Evolutionary conservation across 805 yeast genomes (phyloP).

Genomic region (Candida boidinii): DNA sequence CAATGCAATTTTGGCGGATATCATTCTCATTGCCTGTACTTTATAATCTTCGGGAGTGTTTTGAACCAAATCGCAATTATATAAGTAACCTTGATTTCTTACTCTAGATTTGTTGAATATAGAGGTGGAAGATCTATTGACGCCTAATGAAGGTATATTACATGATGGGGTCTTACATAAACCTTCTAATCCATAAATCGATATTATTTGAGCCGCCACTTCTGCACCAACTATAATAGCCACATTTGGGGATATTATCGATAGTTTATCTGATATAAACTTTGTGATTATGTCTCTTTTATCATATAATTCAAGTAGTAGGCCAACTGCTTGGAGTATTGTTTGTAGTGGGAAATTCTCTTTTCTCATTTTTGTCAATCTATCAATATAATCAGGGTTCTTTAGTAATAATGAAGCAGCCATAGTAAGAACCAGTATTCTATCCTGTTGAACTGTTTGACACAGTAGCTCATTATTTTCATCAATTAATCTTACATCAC

Average conservation of each 20-base stretch:
- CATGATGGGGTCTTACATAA: conserved; percentile 72
- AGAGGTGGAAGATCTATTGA: conserved; percentile 30
- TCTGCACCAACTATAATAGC: conserved; percentile 63
- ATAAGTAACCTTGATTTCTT: conserved; percentile 64
- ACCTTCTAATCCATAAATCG: conserved; percentile 61
- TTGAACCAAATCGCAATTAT: conserved; percentile 50
- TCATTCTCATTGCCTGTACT: conserved; percentile 66
- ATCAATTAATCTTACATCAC: conserved; percentile 14
- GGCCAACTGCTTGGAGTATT: conserved; percentile 33
- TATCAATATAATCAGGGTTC: too few relatives aligned
- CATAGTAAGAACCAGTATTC: conserved; percentile 65
- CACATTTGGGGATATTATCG: conserved; percentile 70
- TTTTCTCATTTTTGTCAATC: conserved; percentile 21
- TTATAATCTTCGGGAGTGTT: conserved; percentile 48
- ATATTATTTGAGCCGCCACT: conserved; percentile 65
- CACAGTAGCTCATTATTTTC: conserved; percentile 26
- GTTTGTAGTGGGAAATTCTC: conserved; percentile 23
- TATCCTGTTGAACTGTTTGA: conserved; percentile 48
- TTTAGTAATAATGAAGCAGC: conserved; percentile 51
- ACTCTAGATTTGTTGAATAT: conserved; percentile 37
- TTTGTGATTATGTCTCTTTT: conserved; percentile 35
- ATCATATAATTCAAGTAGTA: conserved; percentile 36
- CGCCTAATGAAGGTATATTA: conserved; percentile 73
- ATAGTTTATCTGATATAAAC: conserved; percentile 50
- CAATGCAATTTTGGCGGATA: conserved; percentile 70